Evolutionary conservation across 768 basidiomycete genomes (phyloP), one percentile per base, ranked within the genome.

Genomic region (Ephemerocybe angulata): DNA sequence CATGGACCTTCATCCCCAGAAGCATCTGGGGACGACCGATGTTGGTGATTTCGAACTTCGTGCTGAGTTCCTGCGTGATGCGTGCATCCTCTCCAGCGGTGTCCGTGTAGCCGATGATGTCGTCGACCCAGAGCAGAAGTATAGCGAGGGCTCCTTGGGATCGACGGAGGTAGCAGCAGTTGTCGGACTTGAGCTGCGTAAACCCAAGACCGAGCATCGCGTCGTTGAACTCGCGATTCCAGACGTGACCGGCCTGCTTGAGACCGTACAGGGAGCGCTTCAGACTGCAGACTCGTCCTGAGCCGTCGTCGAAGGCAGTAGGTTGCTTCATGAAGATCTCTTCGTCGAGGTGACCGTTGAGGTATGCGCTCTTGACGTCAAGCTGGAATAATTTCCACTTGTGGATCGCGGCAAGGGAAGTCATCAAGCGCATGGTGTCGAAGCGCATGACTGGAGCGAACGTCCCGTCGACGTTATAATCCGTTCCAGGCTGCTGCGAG

Each of bases 211-310:
- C 27, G 0, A 33, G 30, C 22, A 67, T 53, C 5, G 54, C 40
- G 1, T 19, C 19, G 27, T 67, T 58, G 11, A 67, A 56, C 29
- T 67, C 59, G 1, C 57, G 25, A 54, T 70, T 66, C 69, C 66
- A 72, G 1, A 62, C 59, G 22, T 61, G 56, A 2, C 66, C 62
- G 2, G 69, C 58, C 37, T 70, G 68, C 37, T 68, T 66, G 4
- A 78, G 66, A 0, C 78, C 71, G 47, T 80, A 80, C 3, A 80
- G 55, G 0, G 66, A 62, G 12, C 62, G 58, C 0, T 53, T 43
- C 0, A 76, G 62, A 1, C 4, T 13, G 21, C 53, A 54, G 24
- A 54, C 53, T 2, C 53, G 53, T 1, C 33, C 27, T 2, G 43
- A 51, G 11, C 38, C 40, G 24, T 56, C 40, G 27, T 44, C 55